A percentile compares a stretch with the other conserved stretches of the same genome.
phyloP scores from a whole-genome alignment of 2,329 filamentous ascomycete genomes.

The Penicillium olsonii region DNA sequence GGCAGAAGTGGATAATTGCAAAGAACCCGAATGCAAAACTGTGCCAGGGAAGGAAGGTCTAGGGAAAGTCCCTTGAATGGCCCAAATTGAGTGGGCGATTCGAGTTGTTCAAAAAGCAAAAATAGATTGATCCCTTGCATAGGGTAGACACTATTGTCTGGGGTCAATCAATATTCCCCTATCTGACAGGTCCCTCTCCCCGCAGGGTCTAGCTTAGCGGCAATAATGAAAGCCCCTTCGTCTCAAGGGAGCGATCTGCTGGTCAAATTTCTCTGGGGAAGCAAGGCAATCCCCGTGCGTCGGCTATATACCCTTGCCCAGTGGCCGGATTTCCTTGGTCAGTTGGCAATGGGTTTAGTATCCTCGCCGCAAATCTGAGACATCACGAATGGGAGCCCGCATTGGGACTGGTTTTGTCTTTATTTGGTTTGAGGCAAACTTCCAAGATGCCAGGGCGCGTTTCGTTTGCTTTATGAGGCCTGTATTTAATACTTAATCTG shows the following conservation, averaged over 20 bases:
- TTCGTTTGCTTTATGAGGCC: conserved; percentile 1
- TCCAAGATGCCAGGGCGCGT: not conserved
- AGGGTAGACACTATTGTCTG: conserved; percentile 3
- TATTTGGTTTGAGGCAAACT: conserved; percentile 2
- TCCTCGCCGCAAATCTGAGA: conserved; percentile 15
- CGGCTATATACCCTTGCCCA: not conserved
- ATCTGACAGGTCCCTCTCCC: conserved; percentile 20
- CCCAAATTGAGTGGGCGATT: not conserved
- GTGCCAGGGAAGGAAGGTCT: not conserved
- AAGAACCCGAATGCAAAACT: not conserved
- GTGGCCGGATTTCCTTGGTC: not conserved
- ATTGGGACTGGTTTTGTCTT: conserved; percentile 7
- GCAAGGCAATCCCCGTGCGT: conserved; percentile 5
- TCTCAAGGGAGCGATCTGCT: conserved; percentile 5
- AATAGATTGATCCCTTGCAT: conserved; percentile 4
- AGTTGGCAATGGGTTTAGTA: not conserved
- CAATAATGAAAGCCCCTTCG: not conserved
- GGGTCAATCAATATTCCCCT: conserved; percentile 12
- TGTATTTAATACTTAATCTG: conserved; percentile 7
- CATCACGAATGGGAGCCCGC: conserved; percentile 14
- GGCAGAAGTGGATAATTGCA: not conserved
- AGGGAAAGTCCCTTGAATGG: not conserved
- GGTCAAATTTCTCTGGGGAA: conserved; percentile 3
- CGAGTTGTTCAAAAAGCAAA: not conserved
- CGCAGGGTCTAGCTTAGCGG: not conserved